Evolutionary conservation across 2,329 filamentous ascomycete genomes (phyloP).

Genomic region (Arachnopeziza araneosa): DNA sequence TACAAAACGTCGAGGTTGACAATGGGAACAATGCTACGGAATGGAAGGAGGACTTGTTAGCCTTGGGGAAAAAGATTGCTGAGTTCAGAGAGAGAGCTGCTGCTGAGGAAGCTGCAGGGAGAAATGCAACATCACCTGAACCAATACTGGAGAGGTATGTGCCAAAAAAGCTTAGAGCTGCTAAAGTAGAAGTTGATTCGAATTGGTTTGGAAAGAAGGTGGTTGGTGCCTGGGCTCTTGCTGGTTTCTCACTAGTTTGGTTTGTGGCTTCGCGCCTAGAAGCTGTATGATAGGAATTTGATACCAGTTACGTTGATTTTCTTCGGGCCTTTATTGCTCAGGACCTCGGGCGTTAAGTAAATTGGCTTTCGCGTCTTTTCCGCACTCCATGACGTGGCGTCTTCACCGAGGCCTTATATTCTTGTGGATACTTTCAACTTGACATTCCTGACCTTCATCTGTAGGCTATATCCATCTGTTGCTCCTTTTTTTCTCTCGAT

Average conservation of each 20-base stretch:
- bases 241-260: slow-evolving; percentile 57
- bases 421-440: no score
- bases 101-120: slow-evolving; percentile 16
- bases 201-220: slow-evolving; percentile 64
- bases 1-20: slow-evolving; percentile 92
- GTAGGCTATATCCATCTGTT: no score
- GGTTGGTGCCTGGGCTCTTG: slow-evolving; percentile 54
- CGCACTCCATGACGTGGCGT: no score
- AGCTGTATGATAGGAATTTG: slow-evolving; percentile 8
- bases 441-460: no score
- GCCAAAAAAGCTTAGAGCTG: slow-evolving; percentile 38
- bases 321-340: no score
- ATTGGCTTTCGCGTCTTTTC: no score
- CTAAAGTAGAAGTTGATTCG: slow-evolving; percentile 59
- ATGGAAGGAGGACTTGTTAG: slow-evolving; percentile 68
- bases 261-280: slow-evolving; percentile 47
- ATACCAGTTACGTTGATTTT: not conserved
- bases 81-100: slow-evolving; percentile 38
- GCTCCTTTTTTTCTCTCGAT: no score
- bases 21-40: slow-evolving; percentile 40
- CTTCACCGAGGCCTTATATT: no score
- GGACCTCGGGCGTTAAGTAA: no score
- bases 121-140: slow-evolving; percentile 22
- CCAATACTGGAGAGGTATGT: slow-evolving; percentile 10
- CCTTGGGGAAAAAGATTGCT: slow-evolving; percentile 65